Conservation (phyloP, 2,329 filamentous ascomycete species). For the Gremmenia infestans region DNA sequence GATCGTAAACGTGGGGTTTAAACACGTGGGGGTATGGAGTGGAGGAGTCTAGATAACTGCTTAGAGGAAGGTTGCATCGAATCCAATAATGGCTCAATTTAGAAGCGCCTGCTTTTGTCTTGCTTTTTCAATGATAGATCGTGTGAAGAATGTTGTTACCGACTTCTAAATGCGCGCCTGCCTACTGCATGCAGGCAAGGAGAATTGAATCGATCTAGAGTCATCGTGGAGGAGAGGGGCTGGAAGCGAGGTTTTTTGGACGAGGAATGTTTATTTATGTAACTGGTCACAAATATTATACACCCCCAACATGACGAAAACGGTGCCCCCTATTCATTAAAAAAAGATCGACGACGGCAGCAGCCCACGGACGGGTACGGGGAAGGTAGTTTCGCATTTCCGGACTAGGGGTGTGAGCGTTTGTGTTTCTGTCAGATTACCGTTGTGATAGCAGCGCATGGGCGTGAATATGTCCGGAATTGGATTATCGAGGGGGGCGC, state of each 20-base stretch:
- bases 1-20: not conserved
- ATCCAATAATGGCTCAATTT: not conserved
- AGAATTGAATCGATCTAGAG: conserved; percentile 2
- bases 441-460: no score
- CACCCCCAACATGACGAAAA: no score
- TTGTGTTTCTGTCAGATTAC: no score
- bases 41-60: no score
- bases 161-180: not conserved
- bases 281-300: conserved; percentile 8
- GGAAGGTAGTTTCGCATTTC: no score
- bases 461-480: no score
- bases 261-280: conserved; percentile 3
- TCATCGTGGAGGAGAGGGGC: not conserved
- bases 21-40: not conserved
- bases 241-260: not conserved
- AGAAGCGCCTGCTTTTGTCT: not conserved
- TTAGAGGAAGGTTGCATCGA: not conserved
- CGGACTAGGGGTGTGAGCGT: no score
- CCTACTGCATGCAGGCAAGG: not conserved
- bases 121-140: not conserved
- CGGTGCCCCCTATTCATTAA: no score
- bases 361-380: no score
- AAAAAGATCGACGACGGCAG: no score
- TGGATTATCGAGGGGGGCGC: no score
- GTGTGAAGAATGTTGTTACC: conserved; percentile 1